These are phyloP conservation scores for Biscogniauxia marginata DNA, from an alignment of 2,329 filamentous ascomycete genomes.

Conservation along the genomic window DNA sequence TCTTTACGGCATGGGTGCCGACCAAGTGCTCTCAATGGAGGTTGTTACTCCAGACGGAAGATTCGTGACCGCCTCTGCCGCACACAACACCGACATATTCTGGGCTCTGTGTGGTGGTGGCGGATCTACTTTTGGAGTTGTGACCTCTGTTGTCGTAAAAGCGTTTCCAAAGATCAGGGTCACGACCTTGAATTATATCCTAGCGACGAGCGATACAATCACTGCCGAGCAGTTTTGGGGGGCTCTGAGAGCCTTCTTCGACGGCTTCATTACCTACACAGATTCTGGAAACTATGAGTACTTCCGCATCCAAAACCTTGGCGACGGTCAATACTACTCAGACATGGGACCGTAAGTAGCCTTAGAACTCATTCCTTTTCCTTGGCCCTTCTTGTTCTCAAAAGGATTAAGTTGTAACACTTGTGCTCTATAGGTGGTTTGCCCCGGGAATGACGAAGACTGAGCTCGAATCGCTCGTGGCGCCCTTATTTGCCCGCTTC, in stretches of 20 bases:
- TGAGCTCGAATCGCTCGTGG: neutral
- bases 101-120: constrained; percentile 9
- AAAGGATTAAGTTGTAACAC: neutral
- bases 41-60: constrained; percentile 47
- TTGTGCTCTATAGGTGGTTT: neutral
- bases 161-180: constrained; percentile 36
- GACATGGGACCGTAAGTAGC: constrained; percentile 22
- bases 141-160: constrained; percentile 35
- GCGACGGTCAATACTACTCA: constrained; percentile 23
- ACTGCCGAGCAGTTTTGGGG: constrained; percentile 27
- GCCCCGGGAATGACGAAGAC: neutral
- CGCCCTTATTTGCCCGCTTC: constrained; percentile 20
- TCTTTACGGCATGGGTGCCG: constrained; percentile 29
- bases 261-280: constrained; percentile 31
- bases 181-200: constrained; percentile 10
- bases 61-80: constrained; percentile 41
- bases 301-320: constrained; percentile 15
- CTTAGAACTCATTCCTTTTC: neutral
- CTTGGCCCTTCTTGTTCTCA: neutral
- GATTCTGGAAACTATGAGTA: constrained; percentile 30
- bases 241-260: constrained; percentile 33
- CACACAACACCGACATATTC: constrained; percentile 45
- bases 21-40: constrained; percentile 48
- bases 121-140: constrained; percentile 37
- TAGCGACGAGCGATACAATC: neutral